Evolutionary conservation across 352 stramenopile species (phyloP).

Genomic region (Globisporangium cederbergense): DNA sequence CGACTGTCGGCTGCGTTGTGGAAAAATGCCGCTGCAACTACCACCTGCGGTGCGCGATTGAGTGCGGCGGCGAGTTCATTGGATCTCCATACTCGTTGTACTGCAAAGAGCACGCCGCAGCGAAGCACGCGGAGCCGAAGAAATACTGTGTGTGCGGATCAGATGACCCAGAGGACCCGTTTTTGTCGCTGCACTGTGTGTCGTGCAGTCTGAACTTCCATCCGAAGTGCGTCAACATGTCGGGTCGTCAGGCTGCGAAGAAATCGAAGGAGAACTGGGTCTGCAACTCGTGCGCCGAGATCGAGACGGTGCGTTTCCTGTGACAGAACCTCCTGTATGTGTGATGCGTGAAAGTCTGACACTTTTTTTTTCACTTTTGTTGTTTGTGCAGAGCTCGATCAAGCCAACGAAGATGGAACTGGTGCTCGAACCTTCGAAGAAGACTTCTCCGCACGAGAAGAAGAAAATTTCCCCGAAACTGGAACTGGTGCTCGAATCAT

Average conservation of each 20-base stretch:
- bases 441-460: slow-evolving; percentile 9
- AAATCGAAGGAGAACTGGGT: slow-evolving; percentile 53
- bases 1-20: slow-evolving; percentile 75
- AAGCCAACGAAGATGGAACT: slow-evolving; percentile 15
- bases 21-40: slow-evolving; percentile 77
- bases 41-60: slow-evolving; percentile 73
- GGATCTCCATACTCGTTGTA: slow-evolving; percentile 70
- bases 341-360: neutral
- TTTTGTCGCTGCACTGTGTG: slow-evolving; percentile 53
- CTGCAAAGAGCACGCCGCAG: slow-evolving; percentile 59
- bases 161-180: slow-evolving; percentile 36
- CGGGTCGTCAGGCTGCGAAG: slow-evolving; percentile 51
- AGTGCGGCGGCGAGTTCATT: slow-evolving; percentile 70
- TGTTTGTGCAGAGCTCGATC: slow-evolving; percentile 3
- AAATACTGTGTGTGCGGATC: slow-evolving; percentile 48
- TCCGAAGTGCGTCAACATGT: slow-evolving; percentile 80
- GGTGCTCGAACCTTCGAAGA: neutral
- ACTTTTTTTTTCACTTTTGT: neutral
- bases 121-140: slow-evolving; percentile 35
- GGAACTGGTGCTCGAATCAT: slow-evolving; percentile 1
- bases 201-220: slow-evolving; percentile 72
- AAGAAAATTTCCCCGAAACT: neutral
- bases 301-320: slow-evolving; percentile 17
- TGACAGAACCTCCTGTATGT: neutral
- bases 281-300: slow-evolving; percentile 29